phyloP scores from a whole-genome alignment of 176 grass and related monocot species.

The Dendrocalamus sinicus region DNA sequence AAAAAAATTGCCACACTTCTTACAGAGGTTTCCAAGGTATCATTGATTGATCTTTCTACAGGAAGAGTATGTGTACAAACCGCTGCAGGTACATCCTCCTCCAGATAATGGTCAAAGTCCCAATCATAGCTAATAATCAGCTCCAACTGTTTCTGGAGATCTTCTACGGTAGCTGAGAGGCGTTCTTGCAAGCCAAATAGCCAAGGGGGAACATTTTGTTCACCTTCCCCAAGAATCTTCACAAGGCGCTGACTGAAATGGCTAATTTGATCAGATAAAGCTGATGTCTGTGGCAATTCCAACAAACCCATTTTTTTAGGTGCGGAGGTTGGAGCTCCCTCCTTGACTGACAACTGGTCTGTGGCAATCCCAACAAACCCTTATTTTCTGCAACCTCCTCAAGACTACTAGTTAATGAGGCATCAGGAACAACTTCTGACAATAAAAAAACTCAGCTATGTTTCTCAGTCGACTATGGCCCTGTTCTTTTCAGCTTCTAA shows the following conservation, averaged over 20 bases:
- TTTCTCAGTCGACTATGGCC: conserved; percentile 61
- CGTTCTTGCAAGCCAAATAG: conserved; percentile 93
- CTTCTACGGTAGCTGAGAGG: conserved; percentile 75
- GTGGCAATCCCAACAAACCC: too few species aligned
- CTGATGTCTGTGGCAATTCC: conserved; percentile 76
- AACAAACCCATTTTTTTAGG: conserved; percentile 41
- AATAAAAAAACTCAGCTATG: conserved; percentile 76
- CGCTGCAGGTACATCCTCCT: conserved; percentile 91
- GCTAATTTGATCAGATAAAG: conserved; percentile 77
- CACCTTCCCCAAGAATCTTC: conserved; percentile 79
- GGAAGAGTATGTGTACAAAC: conserved; percentile 62
- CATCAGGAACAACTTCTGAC: conserved; percentile 73
- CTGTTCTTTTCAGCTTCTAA: too few species aligned
- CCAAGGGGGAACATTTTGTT: conserved; percentile 75
- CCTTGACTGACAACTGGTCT: too few species aligned
- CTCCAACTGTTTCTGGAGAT: conserved; percentile 89
- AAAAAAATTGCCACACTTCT: conserved; percentile 30
- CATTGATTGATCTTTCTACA: conserved; percentile 18
- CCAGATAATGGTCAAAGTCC: conserved; percentile 96
- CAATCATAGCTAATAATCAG: conserved; percentile 86
- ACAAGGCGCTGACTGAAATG: conserved; percentile 82
- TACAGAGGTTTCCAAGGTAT: conserved; percentile 24
- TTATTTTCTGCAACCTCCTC: conserved; percentile 70
- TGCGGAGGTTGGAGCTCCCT: too few species aligned
- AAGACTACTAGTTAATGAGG: conserved; percentile 59